phyloP scores from a whole-genome alignment of 108 stramenopile genomes.

The Schizochytrium sp. region DNA sequence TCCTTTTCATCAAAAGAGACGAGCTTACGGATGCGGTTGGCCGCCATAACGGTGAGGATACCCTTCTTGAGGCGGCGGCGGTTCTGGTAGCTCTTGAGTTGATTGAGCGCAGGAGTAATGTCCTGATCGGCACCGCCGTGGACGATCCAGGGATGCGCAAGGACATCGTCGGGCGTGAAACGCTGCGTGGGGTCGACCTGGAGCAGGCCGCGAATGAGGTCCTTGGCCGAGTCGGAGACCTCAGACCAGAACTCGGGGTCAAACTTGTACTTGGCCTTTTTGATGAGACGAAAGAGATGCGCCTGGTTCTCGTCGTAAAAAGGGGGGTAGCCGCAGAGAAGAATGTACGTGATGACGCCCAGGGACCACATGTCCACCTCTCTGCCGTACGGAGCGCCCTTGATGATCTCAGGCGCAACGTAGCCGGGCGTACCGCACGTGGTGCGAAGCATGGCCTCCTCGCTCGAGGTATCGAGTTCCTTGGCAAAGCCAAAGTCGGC shows the following conservation, averaged over 20 bases:
- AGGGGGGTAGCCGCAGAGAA: slow-evolving; percentile 79
- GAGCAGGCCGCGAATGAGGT: slow-evolving; percentile 40
- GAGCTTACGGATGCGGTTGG: neutral
- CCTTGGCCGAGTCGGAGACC: slow-evolving; percentile 40
- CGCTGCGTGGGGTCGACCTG: slow-evolving; percentile 36
- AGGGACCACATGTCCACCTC: slow-evolving; percentile 89
- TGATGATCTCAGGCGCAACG: slow-evolving; percentile 23
- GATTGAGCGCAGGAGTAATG: neutral
- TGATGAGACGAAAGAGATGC: slow-evolving; percentile 36
- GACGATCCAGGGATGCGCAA: slow-evolving; percentile 27
- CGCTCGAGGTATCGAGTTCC: slow-evolving; percentile 35
- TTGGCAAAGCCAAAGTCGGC: slow-evolving; percentile 97
- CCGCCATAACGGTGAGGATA: neutral
- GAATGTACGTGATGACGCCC: slow-evolving; percentile 89
- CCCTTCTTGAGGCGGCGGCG: slow-evolving; percentile 10
- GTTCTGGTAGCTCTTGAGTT: neutral
- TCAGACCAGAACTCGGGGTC: slow-evolving; percentile 32
- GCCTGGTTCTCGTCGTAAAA: slow-evolving; percentile 29
- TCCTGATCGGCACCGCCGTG: neutral
- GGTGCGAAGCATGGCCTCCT: slow-evolving; percentile 52
- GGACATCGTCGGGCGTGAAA: slow-evolving; percentile 42
- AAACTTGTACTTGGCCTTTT: slow-evolving; percentile 34
- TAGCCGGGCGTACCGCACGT: slow-evolving; percentile 83
- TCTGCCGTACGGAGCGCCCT: slow-evolving; percentile 26
- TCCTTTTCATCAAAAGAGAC: neutral